phyloP scores from a whole-genome alignment of 352 stramenopile genomes.

The Phytophthora pinifolia region DNA sequence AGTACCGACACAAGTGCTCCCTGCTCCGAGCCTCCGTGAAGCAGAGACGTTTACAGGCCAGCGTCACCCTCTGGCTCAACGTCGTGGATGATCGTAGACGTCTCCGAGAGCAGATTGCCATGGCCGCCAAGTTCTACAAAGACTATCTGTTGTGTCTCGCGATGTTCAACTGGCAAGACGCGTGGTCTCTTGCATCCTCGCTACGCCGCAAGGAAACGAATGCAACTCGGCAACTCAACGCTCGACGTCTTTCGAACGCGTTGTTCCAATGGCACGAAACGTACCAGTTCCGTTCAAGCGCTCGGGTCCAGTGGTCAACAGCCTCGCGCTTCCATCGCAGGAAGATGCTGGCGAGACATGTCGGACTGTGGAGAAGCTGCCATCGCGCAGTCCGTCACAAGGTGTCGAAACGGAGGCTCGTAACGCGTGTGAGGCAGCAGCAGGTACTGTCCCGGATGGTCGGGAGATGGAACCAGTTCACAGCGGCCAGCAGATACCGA shows the following conservation, averaged over 20 bases:
- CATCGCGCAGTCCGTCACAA: conserved; percentile 8
- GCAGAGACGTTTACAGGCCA: conserved; percentile 10
- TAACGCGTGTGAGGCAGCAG: conserved; percentile 5
- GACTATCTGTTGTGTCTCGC: conserved; percentile 29
- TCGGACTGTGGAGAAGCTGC: conserved; percentile 15
- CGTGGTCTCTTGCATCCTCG: conserved; percentile 15
- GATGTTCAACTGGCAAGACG: conserved; percentile 36
- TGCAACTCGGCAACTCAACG: not conserved
- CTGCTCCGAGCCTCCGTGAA: not conserved
- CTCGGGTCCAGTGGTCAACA: conserved; percentile 4
- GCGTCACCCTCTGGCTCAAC: conserved; percentile 13
- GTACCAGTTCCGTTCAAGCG: conserved; percentile 1
- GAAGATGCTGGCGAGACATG: conserved; percentile 1
- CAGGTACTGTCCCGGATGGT: conserved; percentile 17
- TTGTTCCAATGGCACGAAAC: conserved; percentile 13
- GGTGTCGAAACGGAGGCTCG: conserved; percentile 8
- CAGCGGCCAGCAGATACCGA: not conserved
- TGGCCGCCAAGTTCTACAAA: conserved; percentile 27
- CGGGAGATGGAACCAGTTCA: conserved; percentile 12
- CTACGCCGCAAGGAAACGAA: conserved; percentile 10
- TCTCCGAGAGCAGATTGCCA: conserved; percentile 8
- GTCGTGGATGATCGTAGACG: conserved; percentile 5
- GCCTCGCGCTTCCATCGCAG: conserved; percentile 1
- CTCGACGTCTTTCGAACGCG: conserved; percentile 14
- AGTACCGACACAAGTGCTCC: not conserved